These are phyloP conservation scores for Cenchrus purpureus DNA, from an alignment of 176 grass and related monocot species.

Conservation along the genomic window DNA sequence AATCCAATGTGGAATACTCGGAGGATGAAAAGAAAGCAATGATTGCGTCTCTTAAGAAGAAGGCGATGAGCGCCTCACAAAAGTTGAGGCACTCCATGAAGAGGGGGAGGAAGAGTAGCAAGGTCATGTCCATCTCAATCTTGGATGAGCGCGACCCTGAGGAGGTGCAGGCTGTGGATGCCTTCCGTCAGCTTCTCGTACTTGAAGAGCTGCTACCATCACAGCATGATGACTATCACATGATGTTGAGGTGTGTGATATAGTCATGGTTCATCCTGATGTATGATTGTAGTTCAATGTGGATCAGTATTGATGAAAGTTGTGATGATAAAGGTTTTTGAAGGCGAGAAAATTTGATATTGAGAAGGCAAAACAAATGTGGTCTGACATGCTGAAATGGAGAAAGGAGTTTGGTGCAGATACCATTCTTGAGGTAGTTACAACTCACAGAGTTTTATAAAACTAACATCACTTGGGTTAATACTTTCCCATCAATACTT, in stretches of 20 bases:
- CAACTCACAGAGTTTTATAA: background rate
- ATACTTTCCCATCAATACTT: slow-evolving; percentile 2
- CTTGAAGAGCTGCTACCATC: slow-evolving; percentile 87
- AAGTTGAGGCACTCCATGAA: slow-evolving; percentile 89
- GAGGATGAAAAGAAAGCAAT: slow-evolving; percentile 81
- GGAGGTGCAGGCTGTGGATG: slow-evolving; percentile 86
- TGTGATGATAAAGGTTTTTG: slow-evolving; percentile 64
- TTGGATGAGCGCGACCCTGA: slow-evolving; percentile 76
- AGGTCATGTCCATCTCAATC: slow-evolving; percentile 93
- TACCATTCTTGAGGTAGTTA: slow-evolving; percentile 77
- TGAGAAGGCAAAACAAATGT: slow-evolving; percentile 98
- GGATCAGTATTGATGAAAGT: slow-evolving; percentile 25
- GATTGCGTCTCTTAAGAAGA: slow-evolving; percentile 69
- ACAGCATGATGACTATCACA: slow-evolving; percentile 90
- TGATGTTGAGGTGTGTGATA: slow-evolving; percentile 84
- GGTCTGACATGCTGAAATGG: slow-evolving; percentile 95
- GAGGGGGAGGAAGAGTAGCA: slow-evolving; percentile 83
- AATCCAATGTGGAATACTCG: slow-evolving; percentile 77
- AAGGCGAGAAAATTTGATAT: slow-evolving; percentile 92
- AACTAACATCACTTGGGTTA: background rate
- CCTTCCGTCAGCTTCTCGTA: slow-evolving; percentile 93
- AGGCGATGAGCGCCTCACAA: slow-evolving; percentile 69
- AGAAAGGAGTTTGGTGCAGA: slow-evolving; percentile 88
- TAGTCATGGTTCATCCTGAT: background rate
- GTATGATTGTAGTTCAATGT: slow-evolving; percentile 18